Evolutionary conservation across 768 basidiomycete genomes (phyloP).

Genomic region (Lactarius sanguifluus): DNA sequence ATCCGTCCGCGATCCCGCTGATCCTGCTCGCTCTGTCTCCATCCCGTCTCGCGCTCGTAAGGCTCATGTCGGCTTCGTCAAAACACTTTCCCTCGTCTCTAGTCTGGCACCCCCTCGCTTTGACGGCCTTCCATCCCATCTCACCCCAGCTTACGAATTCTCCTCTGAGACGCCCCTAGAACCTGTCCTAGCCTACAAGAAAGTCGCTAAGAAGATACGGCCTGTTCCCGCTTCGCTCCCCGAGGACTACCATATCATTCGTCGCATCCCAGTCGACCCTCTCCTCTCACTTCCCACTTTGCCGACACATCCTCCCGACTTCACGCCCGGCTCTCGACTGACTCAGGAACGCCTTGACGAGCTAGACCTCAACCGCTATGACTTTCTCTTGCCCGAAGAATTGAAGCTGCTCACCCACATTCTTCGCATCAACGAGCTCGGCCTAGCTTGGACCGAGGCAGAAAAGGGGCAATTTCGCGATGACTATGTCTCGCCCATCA

Average conservation of each 20-base stretch:
- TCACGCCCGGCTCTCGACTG: not conserved
- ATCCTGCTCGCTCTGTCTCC: not conserved
- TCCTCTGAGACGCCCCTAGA: too few relatives aligned
- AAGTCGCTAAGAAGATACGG: not conserved
- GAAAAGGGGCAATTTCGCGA: not conserved
- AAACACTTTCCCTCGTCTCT: too few relatives aligned
- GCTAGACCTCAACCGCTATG: not conserved
- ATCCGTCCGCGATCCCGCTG: not conserved
- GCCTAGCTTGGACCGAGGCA: conserved; percentile 13
- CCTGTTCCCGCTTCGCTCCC: not conserved
- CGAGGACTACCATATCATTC: not conserved
- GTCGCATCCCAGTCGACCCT: not conserved
- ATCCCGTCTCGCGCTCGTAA: too few relatives aligned
- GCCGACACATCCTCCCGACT: not conserved
- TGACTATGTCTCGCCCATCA: not conserved
- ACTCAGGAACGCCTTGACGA: not conserved
- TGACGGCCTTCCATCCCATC: too few relatives aligned
- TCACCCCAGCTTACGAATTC: too few relatives aligned
- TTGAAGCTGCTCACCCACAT: conserved; percentile 28
- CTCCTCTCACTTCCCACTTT: not conserved
- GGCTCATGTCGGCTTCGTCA: too few relatives aligned
- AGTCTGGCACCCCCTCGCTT: too few relatives aligned
- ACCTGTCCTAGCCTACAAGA: not conserved
- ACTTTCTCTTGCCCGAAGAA: conserved; percentile 34
- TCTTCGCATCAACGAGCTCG: conserved; percentile 41